Evolutionary conservation across 2,329 filamentous ascomycete genomes (phyloP), one percentile per base, ranked within the genome.

Genomic region (Botrytis elliptica): DNA sequence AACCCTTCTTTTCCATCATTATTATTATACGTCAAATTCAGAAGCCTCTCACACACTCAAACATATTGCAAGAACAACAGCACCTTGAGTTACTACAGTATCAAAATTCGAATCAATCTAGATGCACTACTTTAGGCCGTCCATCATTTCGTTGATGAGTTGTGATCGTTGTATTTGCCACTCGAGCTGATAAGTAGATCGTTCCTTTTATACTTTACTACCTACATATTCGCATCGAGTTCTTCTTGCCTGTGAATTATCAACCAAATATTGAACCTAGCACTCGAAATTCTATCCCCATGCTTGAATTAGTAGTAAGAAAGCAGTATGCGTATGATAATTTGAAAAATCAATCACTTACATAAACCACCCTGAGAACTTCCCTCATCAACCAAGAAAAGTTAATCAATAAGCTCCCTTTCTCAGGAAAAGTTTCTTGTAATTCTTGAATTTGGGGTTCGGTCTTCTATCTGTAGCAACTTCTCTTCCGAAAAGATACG

Each of bases 181-280:
- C 2, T 29, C 5, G 16, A 55, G 25, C 12, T n/a, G 3, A 55
- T 16, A 9, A 3, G 22, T 7, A 16, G 10, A 25, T 12, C 12
- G 8, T 49, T 22, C 9, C 2, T 12, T 46, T 57, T 29, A 18
- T 29, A 29, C 14, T 16, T 55, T 55, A 1, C 6, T 29, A n/a
- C 7, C 22, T 8, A 2, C 0, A 18, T 18, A 0, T 29, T 3
- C 3, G 4, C n/a, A 10, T 4, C 9, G 14, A 29, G 14, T 8
- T 8, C 4, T 16, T 12, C 4, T 12, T 7, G 52, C 0, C 4
- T 57, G 6, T 2, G 18, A 9, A 0, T 57, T 29, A 18, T 29
- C 3, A 18, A 9, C 1, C n/a, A 4, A 29, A 2, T 29, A 1
- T 18, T 4, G 8, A 6, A 18, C 7, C 14, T 29, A 7, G n/a